Base-by-base conservation (phyloP, 192 early-diverging fungal species). In the Backusella sp. region DNA sequence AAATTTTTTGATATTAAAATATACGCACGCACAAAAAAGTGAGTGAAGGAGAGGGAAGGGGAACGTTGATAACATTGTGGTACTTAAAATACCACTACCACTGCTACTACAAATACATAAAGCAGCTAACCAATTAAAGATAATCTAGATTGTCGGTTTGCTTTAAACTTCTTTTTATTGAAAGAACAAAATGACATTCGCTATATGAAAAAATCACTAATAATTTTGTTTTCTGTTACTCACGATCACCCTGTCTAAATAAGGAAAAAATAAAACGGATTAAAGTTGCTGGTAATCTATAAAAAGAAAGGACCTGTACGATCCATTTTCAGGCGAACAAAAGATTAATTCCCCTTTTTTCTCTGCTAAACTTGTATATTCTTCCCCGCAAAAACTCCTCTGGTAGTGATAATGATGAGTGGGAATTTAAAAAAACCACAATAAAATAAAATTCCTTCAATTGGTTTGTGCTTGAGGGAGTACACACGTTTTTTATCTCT, bases 341-440 rank as follows among this genome's bases (percentile, higher is more conserved):
- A 56, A 56, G 17, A 56, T 56, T 56, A 56, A 56, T 56, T 59
- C n/a, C 53, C 53, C 21, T 26, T 26, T 59, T 59, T 56, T 53
- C n/a, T 62, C n/a, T 62, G 56, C 23, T 62, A 62, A 62, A 62
- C 56, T 62, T 28, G 56, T 62, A 62, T 62, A 62, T 62, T 62
- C 56, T 62, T 62, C 56, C 23, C 56, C 56, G 56, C 56, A 62
- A 62, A 11, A 62, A 62, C 56, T 62, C 21, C 56, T 62, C 56
- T 62, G 56, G 23, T 6, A 11, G 56, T 62, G 56, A 62, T 23
- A 56, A 23, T 56, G 53, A 56, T 28, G 56, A 28, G 56, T 28
- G 56, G 56, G 56, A 62, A 28, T 26, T 28, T 28, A 62, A 62
- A 62, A 53, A 62, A 62, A 62, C 4, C 23, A 62, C 23, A 62